A percentile compares a stretch with the other conserved stretches of the same genome.
Evolutionary conservation across 306 rosid species (phyloP).

Genomic region (Crotalaria pallida): DNA sequence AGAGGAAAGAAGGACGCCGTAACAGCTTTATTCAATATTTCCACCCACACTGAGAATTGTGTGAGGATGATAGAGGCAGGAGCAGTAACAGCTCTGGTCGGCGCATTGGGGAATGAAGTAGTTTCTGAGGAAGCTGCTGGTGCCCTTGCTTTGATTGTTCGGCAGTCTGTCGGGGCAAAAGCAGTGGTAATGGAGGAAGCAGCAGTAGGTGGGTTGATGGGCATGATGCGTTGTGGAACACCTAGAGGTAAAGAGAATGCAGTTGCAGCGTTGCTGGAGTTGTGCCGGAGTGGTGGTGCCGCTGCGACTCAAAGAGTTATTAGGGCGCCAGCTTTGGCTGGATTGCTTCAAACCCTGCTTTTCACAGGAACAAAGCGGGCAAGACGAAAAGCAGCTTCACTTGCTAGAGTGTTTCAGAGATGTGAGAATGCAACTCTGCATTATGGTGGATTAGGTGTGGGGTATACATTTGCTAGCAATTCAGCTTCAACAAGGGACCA

Average conservation of each 20-base stretch:
- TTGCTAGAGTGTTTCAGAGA: slow-evolving; percentile 76
- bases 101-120: slow-evolving; percentile 60
- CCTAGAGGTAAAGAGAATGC: slow-evolving; percentile 86
- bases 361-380: slow-evolving; percentile 88
- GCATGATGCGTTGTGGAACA: slow-evolving; percentile 81
- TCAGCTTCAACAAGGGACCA: slow-evolving; percentile 49
- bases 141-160: slow-evolving; percentile 72
- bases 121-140: slow-evolving; percentile 89
- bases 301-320: slow-evolving; percentile 65
- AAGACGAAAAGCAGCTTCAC: slow-evolving; percentile 86
- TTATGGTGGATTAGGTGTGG: slow-evolving; percentile 69
- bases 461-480: slow-evolving; percentile 62
- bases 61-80: slow-evolving; percentile 59
- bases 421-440: slow-evolving; percentile 48
- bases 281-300: slow-evolving; percentile 73
- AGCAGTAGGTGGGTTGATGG: slow-evolving; percentile 55
- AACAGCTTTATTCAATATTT: slow-evolving; percentile 70
- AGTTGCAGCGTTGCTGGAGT: slow-evolving; percentile 79
- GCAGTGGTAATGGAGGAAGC: slow-evolving; percentile 58
- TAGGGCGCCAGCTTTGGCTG: slow-evolving; percentile 67
- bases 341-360: slow-evolving; percentile 62
- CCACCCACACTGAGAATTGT: slow-evolving; percentile 71
- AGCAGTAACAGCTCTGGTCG: slow-evolving; percentile 60
- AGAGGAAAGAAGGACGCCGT: slow-evolving; percentile 91
- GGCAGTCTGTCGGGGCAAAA: slow-evolving; percentile 65